Evolutionary conservation across 2,329 filamentous ascomycete genomes (phyloP), one percentile per base, ranked within the genome.

Genomic region (Arthrobotrys entomopaga): DNA sequence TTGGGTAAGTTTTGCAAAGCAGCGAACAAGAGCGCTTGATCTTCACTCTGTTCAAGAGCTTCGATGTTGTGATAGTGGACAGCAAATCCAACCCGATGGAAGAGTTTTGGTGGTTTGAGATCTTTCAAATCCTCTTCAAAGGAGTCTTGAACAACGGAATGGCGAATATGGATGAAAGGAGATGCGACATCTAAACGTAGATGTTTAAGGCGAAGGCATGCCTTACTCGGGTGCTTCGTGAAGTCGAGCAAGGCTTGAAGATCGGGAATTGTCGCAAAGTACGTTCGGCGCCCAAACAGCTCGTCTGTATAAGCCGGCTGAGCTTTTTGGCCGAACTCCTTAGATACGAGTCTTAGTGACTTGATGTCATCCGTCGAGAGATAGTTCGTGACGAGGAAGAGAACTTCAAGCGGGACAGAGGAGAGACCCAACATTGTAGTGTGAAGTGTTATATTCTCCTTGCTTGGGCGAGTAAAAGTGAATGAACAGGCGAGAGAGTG

Each of bases 261-360:
- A 43, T 74, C 70, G 8, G 57, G 57, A 7, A 74, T 64, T 5
- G 70, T 74, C 19, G 70, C 63, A 56, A 67, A 74, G 16, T 74
- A 74, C 0, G 63, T 67, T 2, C 70, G 63, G 11, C 57, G 56
- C 52, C 34, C 34, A 52, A 63, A 74, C 1, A 74, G 26, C 26
- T 61, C 50, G 8, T 74, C 70, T 1, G 16, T 19, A 24, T 74
- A 26, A 22, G 24, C 43, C n/a, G 42, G 56, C 19, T 54, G 40
- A 22, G 53, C 24, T 19, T 59, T 74, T 40, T 59, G 24, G 52
- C 60, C 57, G 38, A 74, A 54, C 19, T 74, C 63, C 19, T 34
- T 50, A 16, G 50, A 64, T 11, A 50, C 50, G 20, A 63, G 40
- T 16, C 58, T 40, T 2, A 74, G 26, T 11, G 70, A 49, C 34